phyloP scores from a whole-genome alignment of 345 rosid species.

The Ceriops decandra region DNA sequence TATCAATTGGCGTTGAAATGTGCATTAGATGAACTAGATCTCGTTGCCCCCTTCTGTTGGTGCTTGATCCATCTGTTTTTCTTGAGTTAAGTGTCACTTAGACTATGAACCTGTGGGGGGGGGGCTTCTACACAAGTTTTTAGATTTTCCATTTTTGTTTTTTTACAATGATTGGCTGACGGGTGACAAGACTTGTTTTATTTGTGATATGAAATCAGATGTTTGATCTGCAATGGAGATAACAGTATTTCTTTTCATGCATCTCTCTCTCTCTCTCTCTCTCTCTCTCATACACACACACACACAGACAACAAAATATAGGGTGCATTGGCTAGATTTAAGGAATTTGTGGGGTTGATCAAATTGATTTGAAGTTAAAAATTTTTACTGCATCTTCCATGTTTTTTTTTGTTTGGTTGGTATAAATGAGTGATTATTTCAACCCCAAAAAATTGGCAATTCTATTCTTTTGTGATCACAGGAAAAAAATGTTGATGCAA shows the following conservation, averaged over 20 bases:
- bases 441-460: neutral
- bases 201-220: neutral
- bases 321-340: neutral
- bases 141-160: neutral
- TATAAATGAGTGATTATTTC: neutral
- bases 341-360: neutral
- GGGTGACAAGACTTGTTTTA: neutral
- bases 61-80: neutral
- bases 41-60: neutral
- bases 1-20: neutral
- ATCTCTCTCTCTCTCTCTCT: neutral
- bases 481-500: constrained; percentile 83
- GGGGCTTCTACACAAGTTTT: neutral
- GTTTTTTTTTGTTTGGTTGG: neutral
- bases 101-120: neutral
- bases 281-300: too few relatives aligned
- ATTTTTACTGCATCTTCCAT: neutral
- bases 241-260: neutral
- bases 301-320: neutral
- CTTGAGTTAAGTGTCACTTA: too few relatives aligned
- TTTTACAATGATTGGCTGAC: neutral
- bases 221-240: too few relatives aligned
- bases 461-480: constrained; percentile 34
- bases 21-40: constrained; percentile 16
- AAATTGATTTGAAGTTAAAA: neutral